Evolutionary conservation across 352 stramenopile genomes (phyloP).

Genomic region (Thalassiosira allenii): DNA sequence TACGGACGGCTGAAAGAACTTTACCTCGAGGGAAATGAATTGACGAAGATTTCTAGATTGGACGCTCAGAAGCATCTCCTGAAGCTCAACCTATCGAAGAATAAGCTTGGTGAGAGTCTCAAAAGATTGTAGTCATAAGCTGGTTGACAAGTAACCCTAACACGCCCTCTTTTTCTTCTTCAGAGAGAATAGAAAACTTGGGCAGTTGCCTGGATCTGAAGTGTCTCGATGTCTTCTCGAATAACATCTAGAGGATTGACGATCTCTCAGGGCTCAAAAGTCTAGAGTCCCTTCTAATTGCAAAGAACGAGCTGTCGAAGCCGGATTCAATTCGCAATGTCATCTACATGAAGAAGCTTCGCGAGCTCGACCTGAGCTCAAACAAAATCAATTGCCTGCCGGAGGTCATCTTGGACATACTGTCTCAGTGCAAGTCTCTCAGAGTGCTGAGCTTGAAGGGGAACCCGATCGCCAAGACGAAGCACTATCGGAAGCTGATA

Average conservation of each 20-base stretch:
- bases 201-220: conserved; percentile 83
- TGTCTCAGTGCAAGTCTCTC: conserved; percentile 86
- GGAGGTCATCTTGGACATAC: conserved; percentile 81
- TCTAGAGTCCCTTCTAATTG: conserved; percentile 65
- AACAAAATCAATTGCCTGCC: conserved; percentile 90
- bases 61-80: conserved; percentile 89
- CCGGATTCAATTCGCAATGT: conserved; percentile 87
- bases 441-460: conserved; percentile 85
- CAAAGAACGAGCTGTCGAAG: conserved; percentile 83
- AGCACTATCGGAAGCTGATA: conserved; percentile 93
- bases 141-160: neutral
- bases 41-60: conserved; percentile 91
- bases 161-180: neutral
- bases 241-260: conserved; percentile 88
- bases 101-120: conserved; percentile 90
- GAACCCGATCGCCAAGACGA: conserved; percentile 92
- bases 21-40: conserved; percentile 90
- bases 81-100: conserved; percentile 94
- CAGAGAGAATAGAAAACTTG: conserved; percentile 81
- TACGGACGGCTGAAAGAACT: conserved; percentile 92
- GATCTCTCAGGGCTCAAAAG: conserved; percentile 87
- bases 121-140: too few relatives aligned
- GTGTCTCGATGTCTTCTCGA: conserved; percentile 93
- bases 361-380: conserved; percentile 92
- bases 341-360: conserved; percentile 83